Percentiles rank a stretch among this genome's conserved stretches.
phyloP scores from a whole-genome alignment of 345 rosid species.

The Trapa bicornis region DNA sequence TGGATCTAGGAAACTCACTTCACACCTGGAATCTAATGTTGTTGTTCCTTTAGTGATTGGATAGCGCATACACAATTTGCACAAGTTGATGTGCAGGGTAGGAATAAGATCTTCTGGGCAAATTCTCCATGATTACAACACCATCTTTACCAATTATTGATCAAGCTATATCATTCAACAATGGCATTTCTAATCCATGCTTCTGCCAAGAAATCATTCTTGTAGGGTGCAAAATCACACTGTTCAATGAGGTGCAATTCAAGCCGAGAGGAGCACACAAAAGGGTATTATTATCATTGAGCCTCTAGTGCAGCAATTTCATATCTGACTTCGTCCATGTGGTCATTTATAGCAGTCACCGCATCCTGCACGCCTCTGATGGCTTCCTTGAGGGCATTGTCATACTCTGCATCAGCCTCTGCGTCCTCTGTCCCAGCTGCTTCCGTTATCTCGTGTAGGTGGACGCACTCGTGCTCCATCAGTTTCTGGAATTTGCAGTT shows the following conservation, averaged over 20 bases:
- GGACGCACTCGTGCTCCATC: slow-evolving; percentile 62
- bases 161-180: neutral
- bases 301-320: slow-evolving; percentile 63
- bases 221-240: neutral
- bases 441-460: slow-evolving; percentile 81
- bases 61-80: too few species aligned
- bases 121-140: too few species aligned
- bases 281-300: slow-evolving; percentile 7
- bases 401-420: slow-evolving; percentile 76
- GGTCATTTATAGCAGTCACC: slow-evolving; percentile 69
- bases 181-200: too few species aligned
- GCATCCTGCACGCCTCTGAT: slow-evolving; percentile 80
- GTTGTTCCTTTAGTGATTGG: too few species aligned
- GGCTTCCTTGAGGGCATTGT: slow-evolving; percentile 77
- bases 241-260: neutral
- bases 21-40: too few species aligned
- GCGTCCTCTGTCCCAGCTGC: slow-evolving; percentile 82
- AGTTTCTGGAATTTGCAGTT: slow-evolving; percentile 61
- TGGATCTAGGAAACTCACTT: neutral
- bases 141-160: too few species aligned
- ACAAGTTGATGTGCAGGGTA: too few species aligned
- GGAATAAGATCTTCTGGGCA: too few species aligned
- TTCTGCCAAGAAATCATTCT: too few species aligned
- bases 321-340: slow-evolving; percentile 66
- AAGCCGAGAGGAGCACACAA: neutral